Evolutionary conservation across 2,329 filamentous ascomycete species (phyloP).

Genomic region (Aspergillus caelatus): DNA sequence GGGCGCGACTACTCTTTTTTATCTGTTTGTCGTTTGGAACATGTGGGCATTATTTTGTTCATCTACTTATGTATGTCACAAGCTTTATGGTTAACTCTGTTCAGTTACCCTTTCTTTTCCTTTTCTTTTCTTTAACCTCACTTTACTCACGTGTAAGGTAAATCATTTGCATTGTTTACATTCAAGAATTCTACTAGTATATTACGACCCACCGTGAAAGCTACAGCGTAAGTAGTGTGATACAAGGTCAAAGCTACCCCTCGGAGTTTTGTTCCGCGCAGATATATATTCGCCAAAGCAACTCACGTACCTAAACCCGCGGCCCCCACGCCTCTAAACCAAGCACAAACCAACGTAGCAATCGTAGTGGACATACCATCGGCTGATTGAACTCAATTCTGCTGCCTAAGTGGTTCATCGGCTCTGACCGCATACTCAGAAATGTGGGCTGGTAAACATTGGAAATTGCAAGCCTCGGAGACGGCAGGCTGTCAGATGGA

Average conservation of each 20-base stretch:
- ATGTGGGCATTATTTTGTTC: background rate
- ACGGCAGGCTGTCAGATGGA: too few relatives aligned
- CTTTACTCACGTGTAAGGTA: too few relatives aligned
- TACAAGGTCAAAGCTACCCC: too few relatives aligned
- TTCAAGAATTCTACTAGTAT: too few relatives aligned
- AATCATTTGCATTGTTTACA: too few relatives aligned
- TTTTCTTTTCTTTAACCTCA: too few relatives aligned
- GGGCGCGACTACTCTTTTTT: conserved; percentile 24
- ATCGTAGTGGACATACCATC: background rate
- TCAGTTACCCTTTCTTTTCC: too few relatives aligned
- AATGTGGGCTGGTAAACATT: background rate
- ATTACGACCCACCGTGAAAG: too few relatives aligned
- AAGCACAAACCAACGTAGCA: background rate
- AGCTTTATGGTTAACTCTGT: too few relatives aligned
- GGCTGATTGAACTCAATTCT: background rate
- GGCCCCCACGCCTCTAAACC: background rate
- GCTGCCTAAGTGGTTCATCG: background rate
- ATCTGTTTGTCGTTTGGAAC: background rate
- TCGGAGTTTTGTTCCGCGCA: background rate
- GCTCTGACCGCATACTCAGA: background rate
- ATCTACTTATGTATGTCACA: background rate
- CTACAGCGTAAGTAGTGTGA: too few relatives aligned
- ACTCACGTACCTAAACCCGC: too few relatives aligned
- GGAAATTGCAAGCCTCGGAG: too few relatives aligned
- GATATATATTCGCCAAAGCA: background rate